phyloP scores from a whole-genome alignment of 2,329 filamentous ascomycete genomes.

The Cladosporium sp. region DNA sequence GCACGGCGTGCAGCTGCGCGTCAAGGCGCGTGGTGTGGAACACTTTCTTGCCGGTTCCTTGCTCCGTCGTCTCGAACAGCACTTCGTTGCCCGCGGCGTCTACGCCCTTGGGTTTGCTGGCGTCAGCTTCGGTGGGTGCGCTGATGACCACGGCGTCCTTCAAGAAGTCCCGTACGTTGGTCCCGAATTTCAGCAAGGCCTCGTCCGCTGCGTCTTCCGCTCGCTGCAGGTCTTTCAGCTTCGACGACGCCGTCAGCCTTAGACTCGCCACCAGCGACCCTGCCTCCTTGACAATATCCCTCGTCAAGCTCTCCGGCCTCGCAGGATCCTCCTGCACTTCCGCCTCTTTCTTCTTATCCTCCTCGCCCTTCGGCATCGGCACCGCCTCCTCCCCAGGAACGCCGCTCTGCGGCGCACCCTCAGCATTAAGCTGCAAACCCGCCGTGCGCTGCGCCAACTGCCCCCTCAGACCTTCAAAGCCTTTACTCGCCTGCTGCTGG shows the following conservation, averaged over 20 bases:
- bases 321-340: constrained; percentile 20
- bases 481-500: constrained; percentile 66
- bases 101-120: constrained; percentile 36
- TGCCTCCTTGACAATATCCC: constrained; percentile 52
- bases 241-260: constrained; percentile 33
- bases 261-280: constrained; percentile 71
- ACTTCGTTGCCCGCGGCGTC: constrained; percentile 49
- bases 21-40: constrained; percentile 95
- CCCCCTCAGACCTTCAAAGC: constrained; percentile 64
- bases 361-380: not conserved
- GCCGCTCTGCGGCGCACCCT: constrained; percentile 3
- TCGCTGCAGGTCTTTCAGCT: constrained; percentile 81
- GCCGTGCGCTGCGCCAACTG: constrained; percentile 27
- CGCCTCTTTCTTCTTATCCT: constrained; percentile 12
- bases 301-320: constrained; percentile 42
- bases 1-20: constrained; percentile 92
- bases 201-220: constrained; percentile 97
- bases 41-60: constrained; percentile 77
- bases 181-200: constrained; percentile 85
- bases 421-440: constrained; percentile 24
- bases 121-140: constrained; percentile 55
- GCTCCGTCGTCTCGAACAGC: constrained; percentile 91
- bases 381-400: constrained; percentile 26
- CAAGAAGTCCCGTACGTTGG: constrained; percentile 84
- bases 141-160: constrained; percentile 86